These are phyloP conservation scores for Emergomyces orientalis DNA, from an alignment of 2,329 filamentous ascomycete genomes.

Conservation along the genomic window DNA sequence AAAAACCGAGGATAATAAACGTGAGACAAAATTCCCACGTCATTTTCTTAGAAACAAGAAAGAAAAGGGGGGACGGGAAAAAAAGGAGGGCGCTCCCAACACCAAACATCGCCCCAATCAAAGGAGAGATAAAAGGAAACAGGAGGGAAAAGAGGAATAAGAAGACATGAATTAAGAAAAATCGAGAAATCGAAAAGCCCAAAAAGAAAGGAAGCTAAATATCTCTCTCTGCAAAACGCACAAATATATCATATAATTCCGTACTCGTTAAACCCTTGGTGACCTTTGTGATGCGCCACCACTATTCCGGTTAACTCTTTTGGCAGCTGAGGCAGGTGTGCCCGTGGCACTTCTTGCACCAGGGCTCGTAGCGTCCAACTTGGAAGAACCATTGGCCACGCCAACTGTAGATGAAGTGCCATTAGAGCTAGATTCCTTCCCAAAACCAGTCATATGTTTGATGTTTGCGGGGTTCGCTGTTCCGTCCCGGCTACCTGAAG, in stretches of 20 bases:
- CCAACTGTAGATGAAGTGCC: constrained; percentile 9
- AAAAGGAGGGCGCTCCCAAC: background rate
- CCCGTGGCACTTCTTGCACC: background rate
- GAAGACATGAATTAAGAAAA: background rate
- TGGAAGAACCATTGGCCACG: constrained; percentile 3
- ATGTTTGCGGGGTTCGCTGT: background rate
- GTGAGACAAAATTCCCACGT: no score
- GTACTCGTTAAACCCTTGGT: background rate
- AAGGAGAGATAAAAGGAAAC: background rate
- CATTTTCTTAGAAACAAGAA: background rate
- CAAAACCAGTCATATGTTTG: background rate
- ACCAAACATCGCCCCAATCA: background rate
- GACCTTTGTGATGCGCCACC: background rate
- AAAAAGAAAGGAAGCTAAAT: background rate
- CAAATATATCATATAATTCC: background rate
- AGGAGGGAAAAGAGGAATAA: background rate
- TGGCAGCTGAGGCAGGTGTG: background rate
- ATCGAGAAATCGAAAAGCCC: background rate
- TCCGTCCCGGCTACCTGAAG: background rate
- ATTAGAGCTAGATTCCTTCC: constrained; percentile 3
- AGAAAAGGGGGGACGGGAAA: background rate
- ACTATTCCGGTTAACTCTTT: background rate
- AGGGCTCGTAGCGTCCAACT: background rate
- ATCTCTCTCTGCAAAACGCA: background rate
- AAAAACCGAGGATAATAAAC: no score